Percentiles rank a stretch among this genome's conserved stretches.
phyloP scores from a whole-genome alignment of 2,329 filamentous ascomycete species.

The Fonsecaea pugnacius region DNA sequence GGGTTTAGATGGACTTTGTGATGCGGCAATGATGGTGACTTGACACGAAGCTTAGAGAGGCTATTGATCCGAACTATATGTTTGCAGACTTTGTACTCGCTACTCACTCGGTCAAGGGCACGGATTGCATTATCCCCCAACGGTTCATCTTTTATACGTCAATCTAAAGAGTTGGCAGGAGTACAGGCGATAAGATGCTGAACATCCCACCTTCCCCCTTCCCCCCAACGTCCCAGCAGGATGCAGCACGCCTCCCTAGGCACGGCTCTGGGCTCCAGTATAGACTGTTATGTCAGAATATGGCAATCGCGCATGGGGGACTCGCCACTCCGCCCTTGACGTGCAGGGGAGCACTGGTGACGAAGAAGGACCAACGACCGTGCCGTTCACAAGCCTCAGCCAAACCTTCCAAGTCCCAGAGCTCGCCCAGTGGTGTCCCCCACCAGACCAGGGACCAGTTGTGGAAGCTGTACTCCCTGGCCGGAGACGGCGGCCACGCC shows the following conservation, averaged over 20 bases:
- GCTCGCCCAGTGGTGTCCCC: slow-evolving; percentile 51
- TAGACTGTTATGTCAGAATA: background rate
- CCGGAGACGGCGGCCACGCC: slow-evolving; percentile 59
- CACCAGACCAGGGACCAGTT: slow-evolving; percentile 48
- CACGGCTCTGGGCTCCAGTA: background rate
- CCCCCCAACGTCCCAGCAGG: too few species aligned
- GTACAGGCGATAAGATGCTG: background rate
- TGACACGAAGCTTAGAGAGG: background rate
- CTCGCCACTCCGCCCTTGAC: slow-evolving; percentile 46
- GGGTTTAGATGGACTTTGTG: background rate
- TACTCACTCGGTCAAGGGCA: background rate
- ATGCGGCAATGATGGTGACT: background rate
- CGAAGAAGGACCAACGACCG: slow-evolving; percentile 47
- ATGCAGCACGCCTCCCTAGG: too few species aligned
- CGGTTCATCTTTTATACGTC: background rate
- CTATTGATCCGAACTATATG: background rate
- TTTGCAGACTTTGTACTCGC: background rate
- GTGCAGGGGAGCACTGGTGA: slow-evolving; percentile 49
- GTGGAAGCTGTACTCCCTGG: slow-evolving; percentile 35
- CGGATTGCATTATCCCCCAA: background rate
- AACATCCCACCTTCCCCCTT: too few species aligned
- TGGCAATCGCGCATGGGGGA: slow-evolving; percentile 15
- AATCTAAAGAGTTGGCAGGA: background rate
- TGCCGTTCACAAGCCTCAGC: slow-evolving; percentile 42
- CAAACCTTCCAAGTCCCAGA: slow-evolving; percentile 50